Evolutionary conservation across 2,329 filamentous ascomycete species (phyloP).

Genomic region (Alternaria sp.): DNA sequence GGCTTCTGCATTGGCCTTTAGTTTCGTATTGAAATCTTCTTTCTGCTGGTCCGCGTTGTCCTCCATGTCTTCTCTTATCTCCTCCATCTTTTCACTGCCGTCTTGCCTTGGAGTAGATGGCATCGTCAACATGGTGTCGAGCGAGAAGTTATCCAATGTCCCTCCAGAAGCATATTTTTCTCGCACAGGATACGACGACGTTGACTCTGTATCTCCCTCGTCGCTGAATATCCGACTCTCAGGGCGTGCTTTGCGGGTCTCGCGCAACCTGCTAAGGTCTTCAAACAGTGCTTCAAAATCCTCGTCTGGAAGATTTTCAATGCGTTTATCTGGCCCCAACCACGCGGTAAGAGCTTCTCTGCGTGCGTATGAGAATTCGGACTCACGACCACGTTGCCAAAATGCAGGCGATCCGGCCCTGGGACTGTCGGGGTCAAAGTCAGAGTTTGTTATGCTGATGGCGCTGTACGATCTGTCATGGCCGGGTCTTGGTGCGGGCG

Average conservation of each 20-base stretch:
- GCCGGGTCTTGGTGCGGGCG: conserved; percentile 67
- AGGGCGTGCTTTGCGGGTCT: conserved; percentile 75
- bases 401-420: conserved; percentile 82
- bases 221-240: conserved; percentile 67
- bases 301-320: conserved; percentile 88
- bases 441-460: conserved; percentile 80
- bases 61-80: conserved; percentile 84
- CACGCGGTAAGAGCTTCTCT: conserved; percentile 92
- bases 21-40: conserved; percentile 79
- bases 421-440: conserved; percentile 74
- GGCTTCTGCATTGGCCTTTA: conserved; percentile 76
- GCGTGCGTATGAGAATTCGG: conserved; percentile 93
- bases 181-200: conserved; percentile 83
- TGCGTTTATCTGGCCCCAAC: conserved; percentile 88
- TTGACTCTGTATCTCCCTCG: conserved; percentile 83
- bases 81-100: conserved; percentile 77
- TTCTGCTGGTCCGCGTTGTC: conserved; percentile 82
- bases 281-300: conserved; percentile 94
- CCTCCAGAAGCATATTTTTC: conserved; percentile 97
- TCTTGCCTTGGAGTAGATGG: conserved; percentile 88
- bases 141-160: conserved; percentile 92
- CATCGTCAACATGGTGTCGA: conserved; percentile 93
- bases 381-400: conserved; percentile 73
- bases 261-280: conserved; percentile 87
- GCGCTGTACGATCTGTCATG: conserved; percentile 74